A percentile compares a stretch with the other conserved stretches of the same genome.
Evolutionary conservation across 2,329 filamentous ascomycete species (phyloP).

Genomic region (Aspergillus pseudotamarii): DNA sequence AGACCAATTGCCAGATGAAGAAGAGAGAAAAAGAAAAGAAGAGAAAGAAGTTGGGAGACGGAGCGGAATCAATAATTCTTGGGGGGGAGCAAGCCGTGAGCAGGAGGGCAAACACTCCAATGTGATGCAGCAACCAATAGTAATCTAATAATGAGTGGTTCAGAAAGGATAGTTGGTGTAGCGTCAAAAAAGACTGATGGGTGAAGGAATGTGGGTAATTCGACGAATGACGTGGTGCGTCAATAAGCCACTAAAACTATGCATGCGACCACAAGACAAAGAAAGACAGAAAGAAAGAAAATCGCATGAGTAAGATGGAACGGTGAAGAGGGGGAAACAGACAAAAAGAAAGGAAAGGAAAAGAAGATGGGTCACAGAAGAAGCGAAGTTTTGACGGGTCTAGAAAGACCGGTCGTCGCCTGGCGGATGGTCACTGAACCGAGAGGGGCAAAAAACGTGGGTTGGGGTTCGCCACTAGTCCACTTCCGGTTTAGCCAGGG

Average conservation of each 20-base stretch:
- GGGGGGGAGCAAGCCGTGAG: not conserved
- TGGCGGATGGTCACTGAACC: not conserved
- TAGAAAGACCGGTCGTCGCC: constrained; percentile 12
- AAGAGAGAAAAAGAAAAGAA: not conserved
- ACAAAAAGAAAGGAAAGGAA: constrained; percentile 1
- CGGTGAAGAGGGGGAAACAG: constrained; percentile 4
- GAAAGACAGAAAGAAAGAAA: constrained; percentile 8
- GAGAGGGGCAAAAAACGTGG: constrained; percentile 13
- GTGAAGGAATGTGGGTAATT: constrained; percentile 9
- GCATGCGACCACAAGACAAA: constrained; percentile 2
- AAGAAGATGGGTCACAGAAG: constrained; percentile 7
- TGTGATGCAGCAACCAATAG: not conserved
- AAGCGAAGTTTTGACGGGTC: not conserved
- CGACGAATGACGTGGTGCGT: constrained; percentile 1
- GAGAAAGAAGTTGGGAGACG: not conserved
- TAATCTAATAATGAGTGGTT: constrained; percentile 6
- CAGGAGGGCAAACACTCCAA: not conserved
- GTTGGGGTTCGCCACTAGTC: constrained; percentile 7
- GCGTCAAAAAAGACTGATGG: constrained; percentile 2
- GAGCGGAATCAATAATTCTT: not conserved
- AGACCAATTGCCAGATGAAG: not conserved
- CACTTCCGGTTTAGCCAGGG: constrained; percentile 21
- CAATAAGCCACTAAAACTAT: not conserved
- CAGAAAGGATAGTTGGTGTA: constrained; percentile 5
- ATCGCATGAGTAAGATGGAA: constrained; percentile 3